Conservation (phyloP, 2,329 filamentous ascomycete species). For the Arthrobotrys iridis region DNA sequence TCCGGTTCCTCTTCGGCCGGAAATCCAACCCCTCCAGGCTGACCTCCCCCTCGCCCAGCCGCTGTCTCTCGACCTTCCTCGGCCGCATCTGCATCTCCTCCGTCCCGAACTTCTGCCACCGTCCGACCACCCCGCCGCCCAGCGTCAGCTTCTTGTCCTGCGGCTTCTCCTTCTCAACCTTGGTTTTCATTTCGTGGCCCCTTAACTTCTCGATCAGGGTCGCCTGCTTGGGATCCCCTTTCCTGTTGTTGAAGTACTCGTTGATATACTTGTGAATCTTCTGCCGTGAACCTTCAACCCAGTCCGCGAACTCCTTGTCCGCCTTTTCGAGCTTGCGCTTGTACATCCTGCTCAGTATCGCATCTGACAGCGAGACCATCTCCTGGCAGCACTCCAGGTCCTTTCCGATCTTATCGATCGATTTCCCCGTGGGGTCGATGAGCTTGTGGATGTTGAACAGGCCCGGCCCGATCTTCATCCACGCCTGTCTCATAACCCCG, state of each 20-base stretch:
- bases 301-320: slow-evolving; percentile 34
- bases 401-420: slow-evolving; percentile 38
- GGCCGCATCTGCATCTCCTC: slow-evolving; percentile 17
- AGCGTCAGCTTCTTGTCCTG: slow-evolving; percentile 23
- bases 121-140: neutral
- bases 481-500: slow-evolving; percentile 37
- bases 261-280: slow-evolving; percentile 48
- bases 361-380: slow-evolving; percentile 37
- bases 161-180: slow-evolving; percentile 21
- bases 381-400: slow-evolving; percentile 45
- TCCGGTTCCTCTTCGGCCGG: slow-evolving; percentile 14
- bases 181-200: neutral
- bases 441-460: slow-evolving; percentile 45
- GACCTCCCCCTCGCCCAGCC: slow-evolving; percentile 21
- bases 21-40: slow-evolving; percentile 26
- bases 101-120: slow-evolving; percentile 31
- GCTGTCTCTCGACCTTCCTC: neutral
- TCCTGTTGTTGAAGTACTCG: slow-evolving; percentile 35
- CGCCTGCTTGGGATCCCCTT: neutral
- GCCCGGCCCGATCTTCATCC: slow-evolving; percentile 33
- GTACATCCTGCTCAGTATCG: slow-evolving; percentile 42
- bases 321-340: neutral
- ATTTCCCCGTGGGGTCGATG: slow-evolving; percentile 38
- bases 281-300: slow-evolving; percentile 20
- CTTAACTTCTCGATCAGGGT: neutral